Evolutionary conservation across 2,329 filamentous ascomycete genomes (phyloP), one percentile per base, ranked within the genome.

Genomic region (Hymenoscyphus repandus): DNA sequence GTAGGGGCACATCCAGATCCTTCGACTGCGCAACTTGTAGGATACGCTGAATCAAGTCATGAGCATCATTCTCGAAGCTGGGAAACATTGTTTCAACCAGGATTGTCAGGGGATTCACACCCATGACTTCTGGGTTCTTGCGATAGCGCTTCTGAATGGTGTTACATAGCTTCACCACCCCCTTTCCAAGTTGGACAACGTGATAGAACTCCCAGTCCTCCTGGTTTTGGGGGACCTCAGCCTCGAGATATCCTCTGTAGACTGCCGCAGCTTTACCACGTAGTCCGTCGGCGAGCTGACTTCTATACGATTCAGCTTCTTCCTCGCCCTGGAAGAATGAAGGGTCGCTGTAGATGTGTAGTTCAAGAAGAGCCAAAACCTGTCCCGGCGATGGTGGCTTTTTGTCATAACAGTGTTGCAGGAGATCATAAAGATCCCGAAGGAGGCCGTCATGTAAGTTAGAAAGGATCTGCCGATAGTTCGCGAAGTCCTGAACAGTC

Each of bases 71-170:
- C 51, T 95, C 91, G 66, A 95, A 97, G 54, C 86, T 86, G 1
- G 93, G 93, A 52, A 97, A 86, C 49, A 93, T 83, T 47, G 89
- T 88, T 58, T 87, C 80, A 6, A 96, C 83, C 31, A 97, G 74
- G 33, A 93, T 86, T 42, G 79, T 82, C 40, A 80, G 70, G 2
- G 76, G 77, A 52, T 77, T 77, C 27, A 79, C 76, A 1, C 90
- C 90, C 82, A 96, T 86, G 52, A 97, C 87, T 55, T 90, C 85
- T 1, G 89, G 89, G 52, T 86, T 93, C 62, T 88, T 92, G 61
- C 83, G 83, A 69, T 96, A 99, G 44, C 92, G 83, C 71, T 97
- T 97, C 68, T 90, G 86, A 46, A 96, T 95, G 65, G 86, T 88
- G 62, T 95, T 85, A 56, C 87, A 89, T 31, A 96, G 76, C 58